phyloP scores from a whole-genome alignment of 139 green algal species.

The Haematococcus lacustris region DNA sequence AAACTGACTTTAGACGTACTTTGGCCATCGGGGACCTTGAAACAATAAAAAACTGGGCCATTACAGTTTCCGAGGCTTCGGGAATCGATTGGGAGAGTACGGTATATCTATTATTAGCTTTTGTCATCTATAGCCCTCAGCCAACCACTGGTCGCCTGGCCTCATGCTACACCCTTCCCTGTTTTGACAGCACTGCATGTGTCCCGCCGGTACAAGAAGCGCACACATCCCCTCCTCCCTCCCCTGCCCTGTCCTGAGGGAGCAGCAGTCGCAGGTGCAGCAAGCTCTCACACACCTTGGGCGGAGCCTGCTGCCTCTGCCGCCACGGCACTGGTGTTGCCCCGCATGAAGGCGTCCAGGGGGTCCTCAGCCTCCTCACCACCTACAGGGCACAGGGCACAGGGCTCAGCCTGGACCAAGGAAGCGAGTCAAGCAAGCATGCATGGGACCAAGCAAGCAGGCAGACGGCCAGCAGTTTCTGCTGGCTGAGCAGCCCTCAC shows the following conservation, averaged over 20 bases:
- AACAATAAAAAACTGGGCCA: too few relatives aligned
- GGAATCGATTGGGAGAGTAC: too few relatives aligned
- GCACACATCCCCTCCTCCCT: too few relatives aligned
- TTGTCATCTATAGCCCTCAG: too few relatives aligned
- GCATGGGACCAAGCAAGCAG: background rate
- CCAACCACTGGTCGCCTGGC: background rate
- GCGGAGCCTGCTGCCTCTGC: slow-evolving; percentile 6
- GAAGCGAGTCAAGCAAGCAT: too few relatives aligned
- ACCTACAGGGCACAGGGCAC: background rate
- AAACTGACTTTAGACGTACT: too few relatives aligned
- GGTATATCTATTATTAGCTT: too few relatives aligned
- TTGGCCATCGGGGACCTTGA: too few relatives aligned
- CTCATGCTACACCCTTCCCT: background rate
- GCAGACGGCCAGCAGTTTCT: background rate
- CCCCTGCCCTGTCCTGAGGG: too few relatives aligned
- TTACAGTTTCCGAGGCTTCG: too few relatives aligned
- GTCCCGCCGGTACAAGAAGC: background rate
- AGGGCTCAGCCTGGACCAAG: too few relatives aligned
- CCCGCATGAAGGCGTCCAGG: slow-evolving; percentile 91
- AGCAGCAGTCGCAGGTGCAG: background rate
- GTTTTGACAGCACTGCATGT: background rate
- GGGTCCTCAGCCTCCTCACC: slow-evolving; percentile 81
- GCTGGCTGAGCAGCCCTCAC: too few relatives aligned
- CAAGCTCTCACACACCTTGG: background rate
- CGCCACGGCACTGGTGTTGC: slow-evolving; percentile 9